Evolutionary conservation across 2,329 filamentous ascomycete species (phyloP).

Genomic region (Aspergillus sp.): DNA sequence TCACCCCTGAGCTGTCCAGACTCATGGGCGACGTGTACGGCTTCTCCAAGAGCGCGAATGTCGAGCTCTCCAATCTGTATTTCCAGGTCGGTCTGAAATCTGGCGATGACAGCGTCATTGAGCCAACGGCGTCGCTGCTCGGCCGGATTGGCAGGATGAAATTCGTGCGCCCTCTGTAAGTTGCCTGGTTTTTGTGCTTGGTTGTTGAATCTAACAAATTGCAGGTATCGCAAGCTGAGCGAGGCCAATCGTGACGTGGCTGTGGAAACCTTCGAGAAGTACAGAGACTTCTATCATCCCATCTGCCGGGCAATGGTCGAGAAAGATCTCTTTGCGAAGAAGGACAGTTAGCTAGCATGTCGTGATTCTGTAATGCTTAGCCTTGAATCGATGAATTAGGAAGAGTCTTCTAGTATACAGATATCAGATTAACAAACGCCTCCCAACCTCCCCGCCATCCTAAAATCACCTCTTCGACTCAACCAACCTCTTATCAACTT

Average conservation of each 20-base stretch:
- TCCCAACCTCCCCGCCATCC: background rate
- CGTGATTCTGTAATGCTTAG: no score
- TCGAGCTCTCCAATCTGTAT: slow-evolving; percentile 75
- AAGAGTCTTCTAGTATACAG: background rate
- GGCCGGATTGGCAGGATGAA: slow-evolving; percentile 90
- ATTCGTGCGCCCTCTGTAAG: slow-evolving; percentile 76
- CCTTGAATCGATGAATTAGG: no score
- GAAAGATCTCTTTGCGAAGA: slow-evolving; percentile 60
- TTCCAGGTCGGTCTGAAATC: slow-evolving; percentile 70
- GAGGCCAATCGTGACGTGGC: slow-evolving; percentile 67
- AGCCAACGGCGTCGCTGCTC: slow-evolving; percentile 63
- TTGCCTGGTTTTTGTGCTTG: background rate
- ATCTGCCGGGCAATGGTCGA: slow-evolving; percentile 80
- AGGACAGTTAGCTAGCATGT: slow-evolving; percentile 14
- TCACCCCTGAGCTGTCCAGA: slow-evolving; percentile 57
- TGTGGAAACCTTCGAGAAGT: slow-evolving; percentile 71
- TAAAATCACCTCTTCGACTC: slow-evolving; percentile 19
- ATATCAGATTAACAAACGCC: background rate
- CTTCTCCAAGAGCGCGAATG: slow-evolving; percentile 66
- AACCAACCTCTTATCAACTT: slow-evolving; percentile 31
- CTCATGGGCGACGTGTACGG: slow-evolving; percentile 67
- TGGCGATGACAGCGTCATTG: slow-evolving; percentile 58
- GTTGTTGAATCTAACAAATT: slow-evolving; percentile 4
- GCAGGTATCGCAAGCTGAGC: slow-evolving; percentile 56
- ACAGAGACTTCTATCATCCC: slow-evolving; percentile 89